Evolutionary conservation across 768 basidiomycete species (phyloP).

Genomic region (Mycena belliarum): DNA sequence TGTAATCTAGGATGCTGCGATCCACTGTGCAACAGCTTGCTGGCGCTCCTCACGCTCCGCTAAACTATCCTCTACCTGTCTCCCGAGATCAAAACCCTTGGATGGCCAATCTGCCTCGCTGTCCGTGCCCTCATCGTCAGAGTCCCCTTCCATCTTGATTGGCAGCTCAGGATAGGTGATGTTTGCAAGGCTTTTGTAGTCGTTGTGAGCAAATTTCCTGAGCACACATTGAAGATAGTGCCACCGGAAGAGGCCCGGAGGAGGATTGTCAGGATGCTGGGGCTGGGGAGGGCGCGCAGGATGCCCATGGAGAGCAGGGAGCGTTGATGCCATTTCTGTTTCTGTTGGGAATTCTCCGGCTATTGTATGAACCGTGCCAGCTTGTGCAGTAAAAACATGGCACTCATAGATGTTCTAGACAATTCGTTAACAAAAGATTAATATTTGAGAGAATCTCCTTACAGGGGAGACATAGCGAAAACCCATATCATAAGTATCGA

Average conservation of each 20-base stretch:
- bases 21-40: no score
- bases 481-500: not conserved
- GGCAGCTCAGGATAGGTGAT: not conserved
- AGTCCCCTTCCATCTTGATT: not conserved
- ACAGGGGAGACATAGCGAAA: not conserved
- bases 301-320: not conserved
- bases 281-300: not conserved
- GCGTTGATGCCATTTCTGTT: not conserved
- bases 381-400: not conserved
- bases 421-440: not conserved
- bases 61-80: no score
- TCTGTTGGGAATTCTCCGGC: not conserved
- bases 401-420: not conserved
- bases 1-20: no score
- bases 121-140: not conserved
- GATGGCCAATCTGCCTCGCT: not conserved
- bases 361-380: not conserved
- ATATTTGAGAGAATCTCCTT: not conserved
- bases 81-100: not conserved
- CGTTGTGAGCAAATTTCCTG: not conserved
- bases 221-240: not conserved
- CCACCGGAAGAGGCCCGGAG: not conserved
- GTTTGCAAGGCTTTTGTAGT: not conserved
- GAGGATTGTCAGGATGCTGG: not conserved
- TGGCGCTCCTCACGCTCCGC: no score